Conservation (phyloP, 2,329 filamentous ascomycete species). For the Aureobasidium vineae region DNA sequence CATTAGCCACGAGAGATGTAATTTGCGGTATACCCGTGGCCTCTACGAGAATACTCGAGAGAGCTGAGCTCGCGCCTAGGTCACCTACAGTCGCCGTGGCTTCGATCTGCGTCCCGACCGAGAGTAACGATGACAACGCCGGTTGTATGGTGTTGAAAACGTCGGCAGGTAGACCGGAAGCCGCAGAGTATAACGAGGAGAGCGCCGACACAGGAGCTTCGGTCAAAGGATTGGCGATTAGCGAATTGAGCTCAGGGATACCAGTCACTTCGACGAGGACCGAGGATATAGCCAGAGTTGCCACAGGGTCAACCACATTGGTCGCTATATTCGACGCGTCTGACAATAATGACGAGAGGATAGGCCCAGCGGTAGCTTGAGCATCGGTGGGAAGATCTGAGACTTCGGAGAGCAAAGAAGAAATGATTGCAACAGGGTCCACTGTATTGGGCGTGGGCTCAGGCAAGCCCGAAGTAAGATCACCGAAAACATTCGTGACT, state of each 20-base stretch:
- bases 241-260: neutral
- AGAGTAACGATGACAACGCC: neutral
- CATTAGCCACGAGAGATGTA: neutral
- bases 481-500: neutral
- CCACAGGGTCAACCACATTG: neutral
- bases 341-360: neutral
- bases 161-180: neutral
- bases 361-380: neutral
- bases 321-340: conserved; percentile 1
- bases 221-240: neutral
- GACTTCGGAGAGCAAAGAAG: neutral
- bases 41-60: neutral
- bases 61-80: neutral
- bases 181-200: neutral
- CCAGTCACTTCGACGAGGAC: neutral
- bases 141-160: neutral
- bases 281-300: neutral
- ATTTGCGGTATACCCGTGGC: neutral
- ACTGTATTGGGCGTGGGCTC: neutral
- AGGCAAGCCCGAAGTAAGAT: neutral
- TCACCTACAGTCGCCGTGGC: neutral
- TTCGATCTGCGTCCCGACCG: neutral
- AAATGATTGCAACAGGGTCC: neutral
- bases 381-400: neutral
- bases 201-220: neutral